Evolutionary conservation across 768 basidiomycete genomes (phyloP).

Genomic region (Suillus subalutaceus): DNA sequence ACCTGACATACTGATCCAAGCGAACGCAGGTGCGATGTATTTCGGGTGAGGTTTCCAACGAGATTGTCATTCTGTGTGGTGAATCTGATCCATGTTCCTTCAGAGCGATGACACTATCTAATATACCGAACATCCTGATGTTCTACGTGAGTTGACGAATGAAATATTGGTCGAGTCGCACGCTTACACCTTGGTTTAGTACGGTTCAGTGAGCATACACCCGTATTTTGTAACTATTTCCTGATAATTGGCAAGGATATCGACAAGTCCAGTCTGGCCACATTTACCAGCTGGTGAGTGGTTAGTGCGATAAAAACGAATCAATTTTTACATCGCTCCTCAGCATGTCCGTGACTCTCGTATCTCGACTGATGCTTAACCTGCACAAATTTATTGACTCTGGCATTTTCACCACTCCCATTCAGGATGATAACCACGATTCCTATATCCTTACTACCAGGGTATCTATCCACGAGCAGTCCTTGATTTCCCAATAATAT

Average conservation of each 20-base stretch:
- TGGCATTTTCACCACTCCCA: conserved; percentile 9
- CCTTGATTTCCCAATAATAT: background rate
- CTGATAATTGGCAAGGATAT: background rate
- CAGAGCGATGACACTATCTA: conserved; percentile 57
- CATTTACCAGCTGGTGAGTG: background rate
- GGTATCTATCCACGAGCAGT: background rate
- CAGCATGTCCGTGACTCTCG: conserved; percentile 53
- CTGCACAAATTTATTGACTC: conserved; percentile 44
- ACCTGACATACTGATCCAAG: background rate
- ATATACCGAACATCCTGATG: conserved; percentile 49
- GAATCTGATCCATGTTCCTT: background rate
- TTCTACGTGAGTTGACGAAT: conserved; percentile 34
- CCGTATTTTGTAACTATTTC: background rate
- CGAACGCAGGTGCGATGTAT: conserved; percentile 50
- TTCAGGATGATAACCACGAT: background rate
- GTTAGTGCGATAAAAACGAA: background rate
- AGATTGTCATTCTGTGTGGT: background rate
- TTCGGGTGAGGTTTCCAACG: conserved; percentile 45
- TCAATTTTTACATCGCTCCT: background rate
- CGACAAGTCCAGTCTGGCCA: background rate
- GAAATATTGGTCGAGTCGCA: background rate
- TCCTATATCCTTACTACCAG: background rate
- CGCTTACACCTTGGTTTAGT: background rate
- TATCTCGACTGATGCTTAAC: conserved; percentile 61
- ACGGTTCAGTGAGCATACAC: background rate